Base-by-base conservation (phyloP, 1,284 basidiomycete genomes). In the Tilletiaria anomala region DNA sequence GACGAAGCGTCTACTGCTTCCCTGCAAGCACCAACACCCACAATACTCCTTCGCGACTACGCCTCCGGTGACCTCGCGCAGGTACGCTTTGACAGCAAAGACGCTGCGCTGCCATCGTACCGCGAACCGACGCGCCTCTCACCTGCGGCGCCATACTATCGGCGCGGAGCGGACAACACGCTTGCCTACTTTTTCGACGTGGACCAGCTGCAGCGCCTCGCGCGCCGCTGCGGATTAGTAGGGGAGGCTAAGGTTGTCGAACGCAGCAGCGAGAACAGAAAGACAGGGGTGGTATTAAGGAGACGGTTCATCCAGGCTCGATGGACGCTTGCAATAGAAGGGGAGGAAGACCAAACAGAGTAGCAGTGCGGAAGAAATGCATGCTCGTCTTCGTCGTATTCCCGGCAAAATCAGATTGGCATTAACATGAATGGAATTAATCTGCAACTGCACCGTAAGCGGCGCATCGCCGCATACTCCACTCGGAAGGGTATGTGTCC, bases 1-100 rank as follows among this genome's bases (percentile, higher is more conserved):
- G n/a, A n/a, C n/a, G n/a, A n/a, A n/a, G n/a, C n/a, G n/a, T n/a
- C n/a, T n/a, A n/a, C n/a, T n/a, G n/a, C n/a, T n/a, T n/a, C n/a
- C n/a, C n/a, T n/a, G n/a, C n/a, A n/a, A n/a, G n/a, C n/a, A n/a
- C n/a, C n/a, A n/a, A n/a, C n/a, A n/a, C n/a, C n/a, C n/a, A n/a
- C n/a, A n/a, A n/a, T n/a, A n/a, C 39, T 68, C 12, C 61, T 70
- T 33, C 45, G 68, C 11, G 68, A 70, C 51, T 70, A 69, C 43
- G 66, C 65, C 0, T 51, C 55, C 5, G 58, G 61, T 32, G 68
- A 70, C 35, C 50, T 65, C 5, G 58, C 63, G 0, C 68, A 70
- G 41, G 40, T 68, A 0, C 56, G 68, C 2, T 70, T 68, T 44
- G 66, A 69, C 40, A 61, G 57, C 8, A 51, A 51, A 5, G 54